Base-by-base conservation (phyloP, 1,284 basidiomycete species). In the Hemileia vastatrix region DNA sequence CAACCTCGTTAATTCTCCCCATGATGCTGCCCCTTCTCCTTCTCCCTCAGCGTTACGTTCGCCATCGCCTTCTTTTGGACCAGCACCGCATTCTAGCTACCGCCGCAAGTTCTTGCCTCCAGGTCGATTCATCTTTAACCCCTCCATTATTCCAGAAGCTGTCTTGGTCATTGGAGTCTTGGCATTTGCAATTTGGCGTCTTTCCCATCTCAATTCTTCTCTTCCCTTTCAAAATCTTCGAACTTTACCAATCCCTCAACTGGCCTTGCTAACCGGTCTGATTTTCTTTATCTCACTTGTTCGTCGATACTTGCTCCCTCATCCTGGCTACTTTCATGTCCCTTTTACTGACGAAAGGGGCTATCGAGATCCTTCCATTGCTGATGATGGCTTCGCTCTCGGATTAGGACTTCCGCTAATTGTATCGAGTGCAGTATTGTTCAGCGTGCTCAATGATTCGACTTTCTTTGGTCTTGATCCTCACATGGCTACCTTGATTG, bases 311-410 rank as follows among this genome's bases (percentile, higher is more conserved):
- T 44, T n/a, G 13, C 13, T 44, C 43, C 13, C n/a, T 13, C 51
- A 58, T 1, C 40, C 24, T 0, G 23, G 48, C 23, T 67, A 71
- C 59, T 70, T 68, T 64, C 65, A 67, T 54, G 68, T 71, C 5
- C 70, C 73, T 15, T 74, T 74, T 55, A 74, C 73, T 45, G 73
- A 74, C 63, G 66, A 68, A 32, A 65, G 73, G 27, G 73, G 73
- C 2, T 74, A 72, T 57, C 64, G 73, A 21, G 60, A 66, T 43
- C 56, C 68, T 2, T 33, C 33, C 5, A 50, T 53, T 0, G 71
- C 70, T 2, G 72, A 74, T 57, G 71, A 73, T 44, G 73, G 72
- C 24, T 65, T 73, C 36, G 65, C 69, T 0, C 64, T 64, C 0
- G 72, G 68, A 2, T 60, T 72, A 13, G 60, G 57, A 4, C 62